These are phyloP conservation scores for Eutrema salsugineum DNA, from an alignment of 441 rosid species.

Conservation along the genomic window DNA sequence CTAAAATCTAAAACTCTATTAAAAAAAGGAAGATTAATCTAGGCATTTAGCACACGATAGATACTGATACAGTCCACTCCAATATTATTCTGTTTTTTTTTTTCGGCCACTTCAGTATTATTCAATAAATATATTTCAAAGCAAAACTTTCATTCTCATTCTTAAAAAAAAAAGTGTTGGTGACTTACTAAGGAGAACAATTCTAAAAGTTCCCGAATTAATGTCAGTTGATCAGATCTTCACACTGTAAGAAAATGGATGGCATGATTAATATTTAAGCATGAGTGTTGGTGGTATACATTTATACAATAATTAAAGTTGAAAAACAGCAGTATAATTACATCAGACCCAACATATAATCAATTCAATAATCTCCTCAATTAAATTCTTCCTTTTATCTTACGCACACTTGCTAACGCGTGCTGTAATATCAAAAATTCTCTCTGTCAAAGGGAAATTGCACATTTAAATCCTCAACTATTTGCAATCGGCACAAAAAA, in stretches of 20 bases:
- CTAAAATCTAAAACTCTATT: background rate
- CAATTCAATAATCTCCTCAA: background rate
- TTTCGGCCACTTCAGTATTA: background rate
- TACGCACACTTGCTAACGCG: constrained; percentile 7
- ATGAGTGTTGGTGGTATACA: background rate
- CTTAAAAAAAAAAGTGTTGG: background rate
- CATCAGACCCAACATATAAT: constrained; percentile 10
- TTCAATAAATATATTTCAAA: background rate
- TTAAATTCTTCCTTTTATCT: constrained; percentile 6
- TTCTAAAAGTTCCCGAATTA: background rate
- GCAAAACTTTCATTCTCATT: background rate
- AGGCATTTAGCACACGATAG: background rate
- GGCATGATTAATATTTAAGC: constrained; percentile 24
- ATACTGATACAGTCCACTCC: background rate
- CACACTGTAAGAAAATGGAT: constrained; percentile 4
- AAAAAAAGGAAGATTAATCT: background rate
- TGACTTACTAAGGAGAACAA: background rate
- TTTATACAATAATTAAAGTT: constrained; percentile 19
- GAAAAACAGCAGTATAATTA: background rate
- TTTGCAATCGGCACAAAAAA: no score
- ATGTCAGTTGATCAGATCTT: background rate
- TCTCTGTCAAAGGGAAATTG: background rate
- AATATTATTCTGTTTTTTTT: background rate
- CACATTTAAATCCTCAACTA: no score
- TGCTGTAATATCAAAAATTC: constrained; percentile 1